Percentiles rank a stretch among this genome's conserved stretches.
Conservation (phyloP, 2,329 filamentous ascomycete genomes). For the Monosporascus sp. region DNA sequence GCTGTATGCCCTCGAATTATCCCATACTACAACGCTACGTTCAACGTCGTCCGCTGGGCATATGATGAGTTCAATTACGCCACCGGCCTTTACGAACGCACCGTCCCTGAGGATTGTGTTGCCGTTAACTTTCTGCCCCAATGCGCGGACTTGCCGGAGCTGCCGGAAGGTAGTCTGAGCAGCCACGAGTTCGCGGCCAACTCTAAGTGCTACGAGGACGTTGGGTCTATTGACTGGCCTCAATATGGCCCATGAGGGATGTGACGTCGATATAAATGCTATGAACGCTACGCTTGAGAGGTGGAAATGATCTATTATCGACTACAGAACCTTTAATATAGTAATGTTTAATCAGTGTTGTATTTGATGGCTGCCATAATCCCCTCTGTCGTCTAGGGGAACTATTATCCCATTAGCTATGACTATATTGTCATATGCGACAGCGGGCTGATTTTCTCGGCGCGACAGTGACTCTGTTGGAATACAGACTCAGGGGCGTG, state of each 20-base stretch:
- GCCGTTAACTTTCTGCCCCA: conserved; percentile 37
- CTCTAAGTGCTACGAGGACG: conserved; percentile 36
- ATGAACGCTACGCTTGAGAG: background rate
- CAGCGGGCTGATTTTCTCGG: too few species aligned
- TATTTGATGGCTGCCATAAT: too few species aligned
- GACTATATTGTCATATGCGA: too few species aligned
- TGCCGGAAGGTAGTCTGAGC: conserved; percentile 29
- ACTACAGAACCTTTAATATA: background rate
- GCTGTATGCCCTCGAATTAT: conserved; percentile 38
- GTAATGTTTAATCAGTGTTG: too few species aligned
- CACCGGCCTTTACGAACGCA: conserved; percentile 11
- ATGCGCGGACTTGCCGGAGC: conserved; percentile 32
- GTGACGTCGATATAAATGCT: background rate
- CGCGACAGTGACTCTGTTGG: too few species aligned
- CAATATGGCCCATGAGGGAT: conserved; percentile 14
- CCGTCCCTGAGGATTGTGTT: conserved; percentile 34
- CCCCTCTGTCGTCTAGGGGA: too few species aligned
- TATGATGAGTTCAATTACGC: conserved; percentile 13
- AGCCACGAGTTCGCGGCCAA: conserved; percentile 34
- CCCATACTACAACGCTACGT: conserved; percentile 34
- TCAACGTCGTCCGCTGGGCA: conserved; percentile 34
- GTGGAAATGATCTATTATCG: background rate
- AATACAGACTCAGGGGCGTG: too few species aligned
- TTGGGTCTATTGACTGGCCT: conserved; percentile 32
- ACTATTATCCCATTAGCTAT: too few species aligned